Base-by-base conservation (phyloP, 2,329 filamentous ascomycete genomes). In the Pseudocercospora cruenta region DNA sequence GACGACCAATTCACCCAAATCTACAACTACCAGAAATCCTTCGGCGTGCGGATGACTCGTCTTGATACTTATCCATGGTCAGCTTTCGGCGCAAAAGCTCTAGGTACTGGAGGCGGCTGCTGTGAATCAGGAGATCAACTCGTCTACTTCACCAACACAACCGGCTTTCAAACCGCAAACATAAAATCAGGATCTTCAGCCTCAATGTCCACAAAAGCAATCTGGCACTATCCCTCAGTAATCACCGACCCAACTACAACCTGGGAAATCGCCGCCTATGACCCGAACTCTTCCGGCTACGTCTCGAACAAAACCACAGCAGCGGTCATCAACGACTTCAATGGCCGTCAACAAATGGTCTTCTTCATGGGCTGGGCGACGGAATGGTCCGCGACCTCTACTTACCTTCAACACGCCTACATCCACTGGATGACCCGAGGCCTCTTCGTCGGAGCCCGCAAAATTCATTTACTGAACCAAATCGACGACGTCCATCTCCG, bases 371-470 rank as follows among this genome's bases (percentile, higher is more conserved):
- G 62, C 9, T 64, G 62, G 62, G 62, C 62, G 12, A 60, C 62
- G 9, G 62, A 64, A 31, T 64, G 62, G 62, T 55, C 62, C 9
- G 62, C 62, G 22, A 64, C 62, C 8, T 64, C 55, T 0, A 45
- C 45, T 6, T 64, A 43, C 43, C 47, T 64, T 7, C 62, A 64
- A 24, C 62, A 64, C 45, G 57, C 62, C 9, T 64, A 60, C 62
- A 64, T 64, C 10, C 57, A 64, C 47, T 64, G 62, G 62, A 64
- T 64, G 62, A 64, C 62, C 14, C 55, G 62, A n/a, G 62, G 62
- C 16, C 57, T 64, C 0, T 64, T 64, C 55, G 57, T 64, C 2
- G 62, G 62, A 21, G 62, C 62, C 26, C 55, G 62, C 19, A 64
- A 64, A 33, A 60, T 36, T 3, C 60, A 60, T 24, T 54, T 64